Base-by-base conservation (phyloP, 2,329 filamentous ascomycete species). In the Talaromyces sp. region DNA sequence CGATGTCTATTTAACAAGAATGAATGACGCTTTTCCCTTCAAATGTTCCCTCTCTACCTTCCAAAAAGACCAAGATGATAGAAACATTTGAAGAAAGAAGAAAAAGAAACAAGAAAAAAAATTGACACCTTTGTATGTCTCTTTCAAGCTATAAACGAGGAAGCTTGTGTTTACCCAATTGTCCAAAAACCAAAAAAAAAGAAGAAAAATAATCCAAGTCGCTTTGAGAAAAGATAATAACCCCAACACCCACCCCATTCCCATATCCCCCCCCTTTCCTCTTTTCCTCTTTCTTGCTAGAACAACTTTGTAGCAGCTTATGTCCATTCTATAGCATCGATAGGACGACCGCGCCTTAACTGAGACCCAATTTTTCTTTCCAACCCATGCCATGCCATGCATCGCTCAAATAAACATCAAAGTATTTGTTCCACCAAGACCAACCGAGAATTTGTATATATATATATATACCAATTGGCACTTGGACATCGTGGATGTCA, bases 351-450 rank as follows among this genome's bases (percentile, higher is more conserved):
- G 43, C 43, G 43, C 43, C 43, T 46, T 51, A 58, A 61, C 56
- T 52, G 50, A 61, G 56, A 57, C 51, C 59, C 50, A 61, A 61
- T 61, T 27, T 61, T 61, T 54, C 54, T 61, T 61, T 56, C 59
- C 41, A 61, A 55, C 59, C 56, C 57, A 59, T 59, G 57, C 57
- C 57, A 61, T 61, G 59, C 59, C 59, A 61, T 61, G 59, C 59
- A 61, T 61, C 59, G 59, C 59, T 61, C 59, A 61, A 61, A 61
- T 57, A 54, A 54, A 51, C 54, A 53, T n/a, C 31, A 57, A 57
- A 58, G 56, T 51, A 57, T 57, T 57, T 57, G 55, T 57, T 48
- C 56, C 48, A 43, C 56, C 56, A 35, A 41, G 50, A 58, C 50
- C 48, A 58, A 58, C 32, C 56, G 35, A 58, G 48, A 58, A 52